Base-by-base conservation (phyloP, 1,284 basidiomycete genomes). In the Cutaneotrichosporon dermatis region DNA sequence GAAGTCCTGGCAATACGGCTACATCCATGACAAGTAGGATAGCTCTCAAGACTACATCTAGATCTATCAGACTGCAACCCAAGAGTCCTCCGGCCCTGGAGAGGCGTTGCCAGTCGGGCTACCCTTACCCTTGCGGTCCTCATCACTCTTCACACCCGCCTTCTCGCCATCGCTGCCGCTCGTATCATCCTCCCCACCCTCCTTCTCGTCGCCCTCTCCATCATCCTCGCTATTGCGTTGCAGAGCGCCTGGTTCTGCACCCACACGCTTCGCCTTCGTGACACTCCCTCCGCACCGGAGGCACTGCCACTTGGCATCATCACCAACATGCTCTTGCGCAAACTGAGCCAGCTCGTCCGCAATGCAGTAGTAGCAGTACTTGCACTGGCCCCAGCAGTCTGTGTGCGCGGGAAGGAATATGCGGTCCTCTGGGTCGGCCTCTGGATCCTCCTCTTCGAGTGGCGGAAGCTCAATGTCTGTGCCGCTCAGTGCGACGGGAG, bases 341-440 rank as follows among this genome's bases (percentile, higher is more conserved):
- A 54, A 51, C 35, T 50, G 57, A 4, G 62, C 62, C 79, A 95
- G 84, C 59, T 86, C 85, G 68, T 89, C 88, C 10, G 89, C 84
- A 37, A 94, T 81, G 75, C 92, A 95, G 68, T 88, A 86, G 75
- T 94, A 95, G 76, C 92, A 94, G 78, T 91, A 95, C 9, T 83
- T 75, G 74, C 93, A 89, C 11, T 85, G 86, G 64, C 89, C 83
- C 66, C 66, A 69, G 58, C 78, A 79, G 61, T 76, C 73, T 7
- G 74, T 76, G 52, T 69, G 61, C 3, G 76, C 74, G 11, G 75
- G 72, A 7, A 78, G 57, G 57, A 74, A 78, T 1, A 79, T 70
- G 50, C 69, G 64, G 51, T 69, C 71, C 55, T 77, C 76, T 36
- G 57, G 51, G 37, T 62, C 61, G 44, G 67, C 70, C 51, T 76